phyloP scores from a whole-genome alignment of 371 early-diverging fungal genomes.

The Lichtheimia ornata region DNA sequence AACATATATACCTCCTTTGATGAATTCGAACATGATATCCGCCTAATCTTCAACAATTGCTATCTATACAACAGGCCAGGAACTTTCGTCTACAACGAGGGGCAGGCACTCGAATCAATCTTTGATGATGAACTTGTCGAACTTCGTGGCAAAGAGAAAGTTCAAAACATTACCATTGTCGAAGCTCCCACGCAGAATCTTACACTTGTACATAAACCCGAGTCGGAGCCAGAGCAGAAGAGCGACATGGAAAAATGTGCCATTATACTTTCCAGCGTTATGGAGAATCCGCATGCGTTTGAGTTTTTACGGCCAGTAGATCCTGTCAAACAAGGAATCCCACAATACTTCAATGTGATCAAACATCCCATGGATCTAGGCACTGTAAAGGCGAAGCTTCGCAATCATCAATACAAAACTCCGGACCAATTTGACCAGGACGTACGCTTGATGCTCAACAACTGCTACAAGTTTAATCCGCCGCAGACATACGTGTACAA shows the following conservation, averaged over 20 bases:
- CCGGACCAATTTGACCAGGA: constrained; percentile 50
- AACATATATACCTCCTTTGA: constrained; percentile 45
- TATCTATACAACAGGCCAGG: constrained; percentile 53
- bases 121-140: constrained; percentile 45
- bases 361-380: constrained; percentile 97
- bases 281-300: constrained; percentile 36
- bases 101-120: constrained; percentile 43
- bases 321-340: constrained; percentile 43
- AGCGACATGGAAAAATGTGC: constrained; percentile 32
- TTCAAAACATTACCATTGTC: constrained; percentile 48
- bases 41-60: constrained; percentile 59
- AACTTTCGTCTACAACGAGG: constrained; percentile 49
- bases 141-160: constrained; percentile 39
- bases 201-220: background rate
- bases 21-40: constrained; percentile 72
- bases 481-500: constrained; percentile 75
- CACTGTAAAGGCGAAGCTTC: constrained; percentile 81
- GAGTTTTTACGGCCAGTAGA: constrained; percentile 53
- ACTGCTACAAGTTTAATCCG: constrained; percentile 75
- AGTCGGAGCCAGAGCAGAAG: constrained; percentile 18
- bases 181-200: constrained; percentile 27
- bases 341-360: constrained; percentile 81
- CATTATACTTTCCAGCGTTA: constrained; percentile 22
- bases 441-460: constrained; percentile 52
- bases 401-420: constrained; percentile 37